A percentile compares a stretch with the other conserved stretches of the same genome.
Conservation (phyloP, 2,329 filamentous ascomycete genomes). For the Claviceps fusiformis region DNA sequence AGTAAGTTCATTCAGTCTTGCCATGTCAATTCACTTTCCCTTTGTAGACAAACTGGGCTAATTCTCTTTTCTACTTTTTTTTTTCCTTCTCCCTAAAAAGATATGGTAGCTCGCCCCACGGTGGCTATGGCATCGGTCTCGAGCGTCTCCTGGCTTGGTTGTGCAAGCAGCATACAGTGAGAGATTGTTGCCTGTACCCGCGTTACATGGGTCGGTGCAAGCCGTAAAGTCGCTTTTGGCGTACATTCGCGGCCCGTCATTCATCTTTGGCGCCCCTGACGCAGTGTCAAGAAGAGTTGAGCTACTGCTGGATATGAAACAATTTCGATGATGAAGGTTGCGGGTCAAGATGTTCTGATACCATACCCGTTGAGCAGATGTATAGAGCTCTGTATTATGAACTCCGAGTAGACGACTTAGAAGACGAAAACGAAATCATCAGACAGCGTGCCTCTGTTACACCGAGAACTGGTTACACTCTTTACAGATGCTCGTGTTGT, state of each 20-base stretch:
- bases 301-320: neutral
- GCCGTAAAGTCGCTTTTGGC: constrained; percentile 34
- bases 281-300: neutral
- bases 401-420: neutral
- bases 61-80: neutral
- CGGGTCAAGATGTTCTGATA: neutral
- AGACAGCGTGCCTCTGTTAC: no score
- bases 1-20: constrained; percentile 26
- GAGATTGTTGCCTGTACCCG: constrained; percentile 59
- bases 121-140: constrained; percentile 74
- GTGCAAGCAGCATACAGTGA: constrained; percentile 47
- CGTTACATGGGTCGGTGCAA: constrained; percentile 71
- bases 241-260: neutral
- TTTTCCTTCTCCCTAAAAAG: constrained; percentile 2
- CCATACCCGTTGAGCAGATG: neutral
- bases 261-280: no score
- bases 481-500: no score
- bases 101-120: constrained; percentile 83
- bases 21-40: neutral
- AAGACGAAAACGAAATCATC: neutral
- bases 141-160: constrained; percentile 44
- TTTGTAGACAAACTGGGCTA: neutral
- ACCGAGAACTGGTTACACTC: no score
- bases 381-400: neutral
- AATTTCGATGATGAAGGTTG: neutral